Evolutionary conservation across 441 rosid genomes (phyloP).

Genomic region (Gossypium lobatum): DNA sequence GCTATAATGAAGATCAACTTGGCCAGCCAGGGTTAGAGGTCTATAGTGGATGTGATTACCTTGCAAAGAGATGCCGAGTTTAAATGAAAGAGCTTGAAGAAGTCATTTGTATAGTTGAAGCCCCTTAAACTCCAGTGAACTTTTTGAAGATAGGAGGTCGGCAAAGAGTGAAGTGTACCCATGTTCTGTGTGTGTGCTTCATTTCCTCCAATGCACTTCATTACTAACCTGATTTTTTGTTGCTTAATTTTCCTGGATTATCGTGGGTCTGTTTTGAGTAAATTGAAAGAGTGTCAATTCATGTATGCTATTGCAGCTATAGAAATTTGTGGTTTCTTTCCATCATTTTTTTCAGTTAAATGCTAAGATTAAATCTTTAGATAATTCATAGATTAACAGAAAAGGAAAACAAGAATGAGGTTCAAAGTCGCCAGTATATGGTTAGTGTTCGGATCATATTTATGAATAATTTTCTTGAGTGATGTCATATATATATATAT

Average conservation of each 20-base stretch:
- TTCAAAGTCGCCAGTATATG: too few relatives aligned
- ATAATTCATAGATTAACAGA: too few relatives aligned
- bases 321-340: too few relatives aligned
- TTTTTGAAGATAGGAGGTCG: background rate
- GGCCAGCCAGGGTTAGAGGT: slow-evolving; percentile 66
- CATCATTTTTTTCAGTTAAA: too few relatives aligned
- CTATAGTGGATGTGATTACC: slow-evolving; percentile 72
- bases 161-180: background rate
- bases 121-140: background rate
- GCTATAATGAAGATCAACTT: slow-evolving; percentile 66
- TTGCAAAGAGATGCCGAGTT: slow-evolving; percentile 60
- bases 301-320: background rate
- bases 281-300: background rate
- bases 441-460: too few relatives aligned
- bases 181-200: background rate
- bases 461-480: too few relatives aligned
- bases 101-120: background rate
- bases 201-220: background rate
- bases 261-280: background rate
- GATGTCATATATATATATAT: too few relatives aligned
- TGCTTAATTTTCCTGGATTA: background rate
- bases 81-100: slow-evolving; percentile 17
- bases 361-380: too few relatives aligned
- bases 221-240: background rate
- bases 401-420: too few relatives aligned